Conservation (phyloP, 768 basidiomycete genomes). For the Hortiboletus campestris region DNA sequence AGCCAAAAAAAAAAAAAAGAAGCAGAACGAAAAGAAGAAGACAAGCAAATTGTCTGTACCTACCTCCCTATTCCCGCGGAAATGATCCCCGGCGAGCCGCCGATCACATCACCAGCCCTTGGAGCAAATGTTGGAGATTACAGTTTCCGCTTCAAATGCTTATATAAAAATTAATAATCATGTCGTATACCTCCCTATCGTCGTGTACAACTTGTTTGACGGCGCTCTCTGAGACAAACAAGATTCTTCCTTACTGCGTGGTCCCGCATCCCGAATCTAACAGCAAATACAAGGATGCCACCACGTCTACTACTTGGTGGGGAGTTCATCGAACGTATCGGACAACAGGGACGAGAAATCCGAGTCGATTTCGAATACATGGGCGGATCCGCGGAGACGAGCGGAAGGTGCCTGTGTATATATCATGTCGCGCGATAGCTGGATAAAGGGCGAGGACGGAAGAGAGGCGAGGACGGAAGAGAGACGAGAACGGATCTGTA, state of each 20-base stretch:
- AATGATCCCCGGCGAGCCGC: conserved; percentile 3
- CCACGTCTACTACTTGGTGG: conserved; percentile 20
- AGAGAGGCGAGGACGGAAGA: background rate
- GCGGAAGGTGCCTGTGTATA: conserved; percentile 5
- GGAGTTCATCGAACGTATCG: conserved; percentile 23
- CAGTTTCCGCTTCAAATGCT: too few relatives aligned
- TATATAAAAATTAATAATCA: too few relatives aligned
- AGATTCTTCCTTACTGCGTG: too few relatives aligned
- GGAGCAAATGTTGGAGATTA: conserved; percentile 13
- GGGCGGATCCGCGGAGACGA: conserved; percentile 9
- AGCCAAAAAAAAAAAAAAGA: background rate
- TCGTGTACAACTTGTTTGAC: too few relatives aligned
- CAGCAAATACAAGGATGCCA: conserved; percentile 18
- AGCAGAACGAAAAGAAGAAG: background rate
- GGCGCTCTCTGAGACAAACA: too few relatives aligned
- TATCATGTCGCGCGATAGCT: background rate
- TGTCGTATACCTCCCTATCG: too few relatives aligned
- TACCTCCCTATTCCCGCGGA: conserved; percentile 15
- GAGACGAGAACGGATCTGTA: background rate
- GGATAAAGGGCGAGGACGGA: background rate
- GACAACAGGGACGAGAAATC: conserved; percentile 25
- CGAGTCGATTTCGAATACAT: conserved; percentile 25
- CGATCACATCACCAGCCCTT: conserved; percentile 21
- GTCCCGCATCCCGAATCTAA: too few relatives aligned
- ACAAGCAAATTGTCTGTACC: background rate